phyloP scores from a whole-genome alignment of 257 asterid species.

The Solanum clarkiae region DNA sequence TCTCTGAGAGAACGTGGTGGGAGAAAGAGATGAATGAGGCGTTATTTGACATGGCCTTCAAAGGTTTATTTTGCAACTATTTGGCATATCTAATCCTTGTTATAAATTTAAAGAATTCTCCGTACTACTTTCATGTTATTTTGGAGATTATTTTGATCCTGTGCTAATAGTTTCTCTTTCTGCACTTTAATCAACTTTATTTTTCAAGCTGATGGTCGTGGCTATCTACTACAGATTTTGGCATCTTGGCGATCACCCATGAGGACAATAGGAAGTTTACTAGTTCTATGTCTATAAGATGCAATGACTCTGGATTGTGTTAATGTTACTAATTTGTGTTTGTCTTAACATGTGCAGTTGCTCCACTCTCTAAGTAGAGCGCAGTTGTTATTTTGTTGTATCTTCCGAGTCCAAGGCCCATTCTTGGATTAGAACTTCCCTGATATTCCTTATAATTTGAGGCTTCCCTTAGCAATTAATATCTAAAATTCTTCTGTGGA shows the following conservation, averaged over 20 bases:
- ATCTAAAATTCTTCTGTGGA: neutral
- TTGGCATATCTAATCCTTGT: conserved; percentile 8
- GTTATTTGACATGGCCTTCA: conserved; percentile 1
- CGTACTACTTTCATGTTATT: conserved; percentile 8
- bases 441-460: neutral
- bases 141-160: conserved; percentile 12
- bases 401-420: neutral
- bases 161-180: conserved; percentile 14
- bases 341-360: conserved; percentile 23
- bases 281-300: neutral
- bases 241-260: conserved; percentile 12
- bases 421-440: conserved; percentile 1
- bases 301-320: neutral
- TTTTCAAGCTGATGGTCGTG: conserved; percentile 20
- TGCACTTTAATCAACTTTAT: neutral
- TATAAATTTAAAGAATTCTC: conserved; percentile 1
- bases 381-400: conserved; percentile 8
- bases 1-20: conserved; percentile 99
- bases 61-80: conserved; percentile 25
- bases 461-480: neutral
- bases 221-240: conserved; percentile 23
- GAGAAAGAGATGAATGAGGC: conserved; percentile 70
- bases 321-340: conserved; percentile 12
- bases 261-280: conserved; percentile 17
- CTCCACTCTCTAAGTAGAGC: conserved; percentile 10